These are phyloP conservation scores for Hydnum rufescens DNA, from an alignment of 768 basidiomycete genomes.

Conservation along the genomic window DNA sequence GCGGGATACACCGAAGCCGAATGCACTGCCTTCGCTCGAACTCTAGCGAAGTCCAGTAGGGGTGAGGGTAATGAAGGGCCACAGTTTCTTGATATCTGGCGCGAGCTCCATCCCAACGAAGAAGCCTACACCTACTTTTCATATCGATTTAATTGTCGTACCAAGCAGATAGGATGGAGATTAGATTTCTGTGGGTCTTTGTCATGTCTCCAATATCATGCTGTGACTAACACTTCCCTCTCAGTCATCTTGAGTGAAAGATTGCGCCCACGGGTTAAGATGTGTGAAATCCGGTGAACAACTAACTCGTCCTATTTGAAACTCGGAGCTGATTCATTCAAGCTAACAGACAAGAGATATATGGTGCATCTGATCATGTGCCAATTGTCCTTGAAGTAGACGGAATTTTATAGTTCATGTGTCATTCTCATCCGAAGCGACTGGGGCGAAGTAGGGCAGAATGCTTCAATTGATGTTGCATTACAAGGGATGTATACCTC, in stretches of 20 bases:
- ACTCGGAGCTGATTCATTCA: neutral
- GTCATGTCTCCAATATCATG: neutral
- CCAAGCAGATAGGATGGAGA: conserved; percentile 73
- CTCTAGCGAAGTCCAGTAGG: conserved; percentile 25
- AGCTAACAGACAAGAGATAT: conserved; percentile 31
- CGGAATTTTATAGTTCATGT: conserved; percentile 20
- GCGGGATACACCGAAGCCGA: conserved; percentile 72
- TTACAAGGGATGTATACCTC: neutral
- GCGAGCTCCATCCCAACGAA: conserved; percentile 42
- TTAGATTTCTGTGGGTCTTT: conserved; percentile 54
- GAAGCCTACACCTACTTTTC: conserved; percentile 73
- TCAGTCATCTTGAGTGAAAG: conserved; percentile 61
- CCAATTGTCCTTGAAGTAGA: conserved; percentile 63
- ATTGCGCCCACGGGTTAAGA: conserved; percentile 39
- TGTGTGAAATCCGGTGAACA: conserved; percentile 59
- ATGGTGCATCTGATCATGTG: conserved; percentile 74
- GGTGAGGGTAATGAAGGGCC: conserved; percentile 15
- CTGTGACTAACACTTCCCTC: neutral
- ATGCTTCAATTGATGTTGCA: neutral
- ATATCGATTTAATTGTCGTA: conserved; percentile 61
- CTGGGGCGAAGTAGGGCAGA: too few relatives aligned
- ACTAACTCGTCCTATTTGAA: neutral
- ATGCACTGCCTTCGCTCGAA: conserved; percentile 49
- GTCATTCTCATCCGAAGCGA: too few relatives aligned
- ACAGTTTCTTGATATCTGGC: conserved; percentile 63